Evolutionary conservation across 495 filamentous ascomycete genomes (phyloP).

Genomic region (Tuber borchii): DNA sequence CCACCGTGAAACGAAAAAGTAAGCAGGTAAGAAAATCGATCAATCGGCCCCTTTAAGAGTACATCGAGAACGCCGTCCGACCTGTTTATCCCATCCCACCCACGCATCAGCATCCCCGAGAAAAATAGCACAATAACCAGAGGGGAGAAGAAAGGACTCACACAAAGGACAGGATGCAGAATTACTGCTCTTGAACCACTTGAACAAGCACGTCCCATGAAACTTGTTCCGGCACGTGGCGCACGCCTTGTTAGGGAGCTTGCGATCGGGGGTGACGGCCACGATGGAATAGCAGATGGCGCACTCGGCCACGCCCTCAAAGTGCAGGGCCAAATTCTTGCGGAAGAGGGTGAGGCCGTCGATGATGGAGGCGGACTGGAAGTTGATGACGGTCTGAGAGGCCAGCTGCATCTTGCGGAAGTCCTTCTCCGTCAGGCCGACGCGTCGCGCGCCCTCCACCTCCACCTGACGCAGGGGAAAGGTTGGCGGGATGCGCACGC

Average conservation of each 20-base stretch:
- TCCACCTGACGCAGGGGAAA: conserved; percentile 74
- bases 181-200: conserved; percentile 93
- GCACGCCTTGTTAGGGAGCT: conserved; percentile 84
- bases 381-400: conserved; percentile 87
- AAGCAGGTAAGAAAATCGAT: not conserved
- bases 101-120: not conserved
- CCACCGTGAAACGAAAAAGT: not conserved
- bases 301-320: conserved; percentile 92
- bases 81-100: not conserved
- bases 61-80: conserved; percentile 1
- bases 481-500: conserved; percentile 65
- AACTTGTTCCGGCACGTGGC: conserved; percentile 91
- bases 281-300: conserved; percentile 90
- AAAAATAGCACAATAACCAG: not conserved
- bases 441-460: conserved; percentile 71
- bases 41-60: not conserved
- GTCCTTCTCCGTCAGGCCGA: conserved; percentile 78
- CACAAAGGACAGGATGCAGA: conserved; percentile 85
- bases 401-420: conserved; percentile 80
- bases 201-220: conserved; percentile 80
- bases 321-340: conserved; percentile 70
- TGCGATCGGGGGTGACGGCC: conserved; percentile 68
- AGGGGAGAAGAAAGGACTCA: conserved; percentile 14
- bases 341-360: conserved; percentile 79
- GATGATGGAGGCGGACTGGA: conserved; percentile 73